Conservation (phyloP, 306 rosid genomes). For the Pueraria montana region DNA sequence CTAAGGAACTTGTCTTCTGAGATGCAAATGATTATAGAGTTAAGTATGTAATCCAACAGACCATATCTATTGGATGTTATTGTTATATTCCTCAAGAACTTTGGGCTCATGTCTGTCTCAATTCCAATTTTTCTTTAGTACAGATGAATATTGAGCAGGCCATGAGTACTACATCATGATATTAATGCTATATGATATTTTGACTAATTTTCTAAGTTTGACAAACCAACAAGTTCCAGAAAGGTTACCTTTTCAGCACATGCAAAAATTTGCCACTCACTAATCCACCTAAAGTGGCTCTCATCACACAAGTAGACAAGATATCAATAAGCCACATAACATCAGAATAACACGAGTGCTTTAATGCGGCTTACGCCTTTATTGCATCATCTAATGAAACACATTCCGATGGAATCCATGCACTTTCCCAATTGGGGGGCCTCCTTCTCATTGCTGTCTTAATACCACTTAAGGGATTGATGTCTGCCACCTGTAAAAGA, state of each 20-base stretch:
- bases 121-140: neutral
- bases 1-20: conserved; percentile 11
- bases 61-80: neutral
- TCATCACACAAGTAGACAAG: conserved; percentile 13
- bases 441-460: conserved; percentile 73
- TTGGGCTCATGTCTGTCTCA: neutral
- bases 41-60: neutral
- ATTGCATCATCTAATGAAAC: conserved; percentile 73
- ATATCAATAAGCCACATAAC: conserved; percentile 38
- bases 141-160: neutral
- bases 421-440: conserved; percentile 67
- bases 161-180: neutral
- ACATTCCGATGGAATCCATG: conserved; percentile 84
- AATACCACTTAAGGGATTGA: conserved; percentile 80
- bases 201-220: neutral
- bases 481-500: conserved; percentile 67
- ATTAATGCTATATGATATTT: neutral
- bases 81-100: neutral
- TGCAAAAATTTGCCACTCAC: neutral
- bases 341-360: conserved; percentile 1
- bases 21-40: neutral
- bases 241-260: neutral
- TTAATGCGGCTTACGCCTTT: conserved; percentile 67
- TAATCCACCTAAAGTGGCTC: conserved; percentile 18
- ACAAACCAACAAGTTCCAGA: neutral